Conservation (phyloP, 1,284 basidiomycete species). For the Sanghuangporus baumii region DNA sequence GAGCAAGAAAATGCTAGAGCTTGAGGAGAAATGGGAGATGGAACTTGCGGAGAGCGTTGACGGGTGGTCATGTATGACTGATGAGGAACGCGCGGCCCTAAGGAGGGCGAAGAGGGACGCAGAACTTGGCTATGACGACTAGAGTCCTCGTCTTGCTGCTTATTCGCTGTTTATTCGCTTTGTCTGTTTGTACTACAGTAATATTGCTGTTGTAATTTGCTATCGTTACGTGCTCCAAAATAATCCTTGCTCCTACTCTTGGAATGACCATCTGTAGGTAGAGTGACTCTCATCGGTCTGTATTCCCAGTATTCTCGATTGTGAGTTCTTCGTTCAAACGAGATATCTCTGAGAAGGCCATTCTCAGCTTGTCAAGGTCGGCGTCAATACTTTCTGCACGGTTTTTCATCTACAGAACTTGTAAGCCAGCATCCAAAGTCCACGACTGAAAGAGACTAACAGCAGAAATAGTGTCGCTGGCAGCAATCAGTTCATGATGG, state of each 20-base stretch:
- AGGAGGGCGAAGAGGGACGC: constrained; percentile 55
- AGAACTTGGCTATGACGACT: constrained; percentile 58
- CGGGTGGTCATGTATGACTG: constrained; percentile 63
- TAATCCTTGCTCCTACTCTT: not conserved
- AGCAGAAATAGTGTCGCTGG: constrained; percentile 84
- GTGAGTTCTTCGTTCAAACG: constrained; percentile 63
- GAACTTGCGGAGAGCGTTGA: constrained; percentile 67
- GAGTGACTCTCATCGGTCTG: not conserved
- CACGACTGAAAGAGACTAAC: constrained; percentile 38
- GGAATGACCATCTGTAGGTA: not conserved
- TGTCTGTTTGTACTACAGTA: not conserved
- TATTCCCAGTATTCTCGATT: not conserved
- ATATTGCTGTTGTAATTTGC: not conserved
- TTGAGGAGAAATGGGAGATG: constrained; percentile 74
- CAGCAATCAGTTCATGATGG: constrained; percentile 89
- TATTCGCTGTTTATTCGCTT: not conserved
- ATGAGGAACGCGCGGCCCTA: constrained; percentile 56
- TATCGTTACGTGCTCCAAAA: not conserved
- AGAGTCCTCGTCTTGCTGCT: not conserved
- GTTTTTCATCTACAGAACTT: constrained; percentile 63
- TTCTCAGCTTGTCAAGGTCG: constrained; percentile 74
- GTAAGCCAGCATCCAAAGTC: constrained; percentile 1
- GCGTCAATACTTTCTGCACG: constrained; percentile 77
- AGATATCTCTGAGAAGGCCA: constrained; percentile 81
- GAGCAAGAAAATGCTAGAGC: constrained; percentile 67